phyloP scores from a whole-genome alignment of 345 rosid species.

The Microcos paniculata region DNA sequence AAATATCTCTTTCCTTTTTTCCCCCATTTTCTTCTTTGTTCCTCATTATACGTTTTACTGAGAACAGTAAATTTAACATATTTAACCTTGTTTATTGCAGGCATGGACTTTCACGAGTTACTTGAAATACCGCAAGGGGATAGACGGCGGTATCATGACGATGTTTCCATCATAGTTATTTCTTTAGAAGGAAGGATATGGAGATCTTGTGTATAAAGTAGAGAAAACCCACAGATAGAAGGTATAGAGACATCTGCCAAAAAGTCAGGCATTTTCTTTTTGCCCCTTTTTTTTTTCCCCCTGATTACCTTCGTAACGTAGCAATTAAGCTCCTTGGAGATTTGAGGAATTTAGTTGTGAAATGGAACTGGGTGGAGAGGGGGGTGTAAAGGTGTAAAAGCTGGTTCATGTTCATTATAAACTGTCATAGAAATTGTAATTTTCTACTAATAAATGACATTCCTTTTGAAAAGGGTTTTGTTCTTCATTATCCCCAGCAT shows the following conservation, averaged over 20 bases:
- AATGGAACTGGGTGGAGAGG: constrained; percentile 32
- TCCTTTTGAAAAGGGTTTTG: constrained; percentile 2
- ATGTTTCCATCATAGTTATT: constrained; percentile 80
- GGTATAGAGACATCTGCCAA: constrained; percentile 24
- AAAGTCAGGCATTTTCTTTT: constrained; percentile 31
- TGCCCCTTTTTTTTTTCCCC: constrained; percentile 29
- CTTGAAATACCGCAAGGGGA: constrained; percentile 94
- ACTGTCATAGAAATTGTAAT: constrained; percentile 36
- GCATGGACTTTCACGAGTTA: constrained; percentile 86
- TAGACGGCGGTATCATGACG: constrained; percentile 87
- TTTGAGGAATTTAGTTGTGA: constrained; percentile 26
- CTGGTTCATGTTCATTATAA: constrained; percentile 39
- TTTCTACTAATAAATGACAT: constrained; percentile 34
- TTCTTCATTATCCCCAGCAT: not conserved
- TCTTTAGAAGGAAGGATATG: constrained; percentile 95
- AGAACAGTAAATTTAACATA: not conserved
- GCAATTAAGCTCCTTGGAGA: constrained; percentile 27
- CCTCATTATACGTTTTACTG: not conserved
- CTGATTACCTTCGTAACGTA: constrained; percentile 36
- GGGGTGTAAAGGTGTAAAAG: constrained; percentile 42
- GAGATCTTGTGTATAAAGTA: constrained; percentile 87
- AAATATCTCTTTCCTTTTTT: not conserved
- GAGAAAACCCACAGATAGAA: constrained; percentile 18
- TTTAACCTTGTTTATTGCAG: constrained; percentile 37
- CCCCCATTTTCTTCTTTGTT: not conserved